phyloP scores from a whole-genome alignment of 441 rosid species.

The Raphanus hybrid region DNA sequence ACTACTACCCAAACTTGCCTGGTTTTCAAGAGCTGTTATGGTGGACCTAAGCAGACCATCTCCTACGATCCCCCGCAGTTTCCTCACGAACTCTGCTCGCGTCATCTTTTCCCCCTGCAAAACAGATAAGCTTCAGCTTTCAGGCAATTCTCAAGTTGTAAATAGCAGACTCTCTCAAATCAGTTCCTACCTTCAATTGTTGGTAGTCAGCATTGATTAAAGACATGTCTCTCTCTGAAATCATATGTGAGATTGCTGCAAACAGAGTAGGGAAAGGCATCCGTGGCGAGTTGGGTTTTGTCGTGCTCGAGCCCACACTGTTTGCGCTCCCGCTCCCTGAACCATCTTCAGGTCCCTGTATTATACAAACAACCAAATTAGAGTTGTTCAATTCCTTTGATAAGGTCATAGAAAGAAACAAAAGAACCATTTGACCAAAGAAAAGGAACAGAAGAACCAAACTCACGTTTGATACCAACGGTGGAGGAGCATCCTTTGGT shows the following conservation, averaged over 20 bases:
- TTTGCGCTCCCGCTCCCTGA: conserved; percentile 35
- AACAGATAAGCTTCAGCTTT: neutral
- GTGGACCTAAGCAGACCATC: conserved; percentile 81
- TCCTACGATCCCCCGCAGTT: conserved; percentile 71
- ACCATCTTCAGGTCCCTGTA: conserved; percentile 36
- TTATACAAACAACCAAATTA: neutral
- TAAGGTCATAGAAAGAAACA: neutral
- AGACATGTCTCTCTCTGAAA: conserved; percentile 67
- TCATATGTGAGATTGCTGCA: conserved; percentile 74
- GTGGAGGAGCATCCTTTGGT: conserved; percentile 44
- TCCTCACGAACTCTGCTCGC: conserved; percentile 75
- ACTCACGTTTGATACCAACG: conserved; percentile 41
- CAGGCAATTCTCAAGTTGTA: neutral
- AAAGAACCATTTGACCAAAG: too few relatives aligned
- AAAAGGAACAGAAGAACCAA: neutral
- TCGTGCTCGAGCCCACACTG: conserved; percentile 62
- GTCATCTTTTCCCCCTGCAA: conserved; percentile 72
- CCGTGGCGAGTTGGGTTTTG: conserved; percentile 88
- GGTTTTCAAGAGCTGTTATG: conserved; percentile 71
- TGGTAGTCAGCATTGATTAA: conserved; percentile 55
- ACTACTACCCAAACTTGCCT: conserved; percentile 51
- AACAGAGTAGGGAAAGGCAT: conserved; percentile 88
- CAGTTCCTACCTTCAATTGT: conserved; percentile 64
- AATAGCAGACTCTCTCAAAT: neutral
- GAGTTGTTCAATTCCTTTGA: neutral